Base-by-base conservation (phyloP, 345 rosid species). In the Citrus unshiu region DNA sequence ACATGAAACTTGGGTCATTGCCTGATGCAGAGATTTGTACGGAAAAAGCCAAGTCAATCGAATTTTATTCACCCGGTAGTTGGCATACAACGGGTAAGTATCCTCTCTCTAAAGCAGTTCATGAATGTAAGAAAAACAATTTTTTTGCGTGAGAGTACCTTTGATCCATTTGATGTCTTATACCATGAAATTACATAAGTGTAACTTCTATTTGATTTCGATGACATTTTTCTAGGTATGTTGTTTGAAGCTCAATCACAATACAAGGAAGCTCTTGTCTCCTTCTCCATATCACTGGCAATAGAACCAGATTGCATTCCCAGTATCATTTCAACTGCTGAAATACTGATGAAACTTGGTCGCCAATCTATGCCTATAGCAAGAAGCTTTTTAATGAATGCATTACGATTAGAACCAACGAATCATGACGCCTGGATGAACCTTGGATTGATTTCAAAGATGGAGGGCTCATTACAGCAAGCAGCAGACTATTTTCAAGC, bases 401-500 rank as follows among this genome's bases (percentile, higher is more conserved):
- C 94, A 29, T 85, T 96, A 80, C 85, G 88, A 30, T 69, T 93
- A 78, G 95, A 96, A 61, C 97, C 99, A 30, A 89, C 89, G 29
- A 91, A 90, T 74, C 93, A 92, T 14, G 84, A 90, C 39, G 95
- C 93, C 4, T 96, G 98, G 98, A 86, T 88, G 90, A 89, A 91
- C 81, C 93, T 96, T 24, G 99, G 97, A 49, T 72, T 83, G 73
- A 88, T 95, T 80, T 86, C 94, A 71, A 93, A 91, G 82, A 84
- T 66, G 91, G 96, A 96, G 85, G 99, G 98, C 77, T 87, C 87
- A 4, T 72, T 88, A 32, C 89, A 86, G 57, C 94, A 89, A 86
- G 98, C 98, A 25, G 97, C 97, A 37, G 97, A 96, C 35, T 96
- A 82, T 83, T 93, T 90, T 82, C 97, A 96, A 83, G 98, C 98